A percentile compares a stretch with the other conserved stretches of the same genome.
These are phyloP conservation scores for Musa schizocarpa DNA, from an alignment of 176 grass and related monocot genomes.

Conservation along the genomic window DNA sequence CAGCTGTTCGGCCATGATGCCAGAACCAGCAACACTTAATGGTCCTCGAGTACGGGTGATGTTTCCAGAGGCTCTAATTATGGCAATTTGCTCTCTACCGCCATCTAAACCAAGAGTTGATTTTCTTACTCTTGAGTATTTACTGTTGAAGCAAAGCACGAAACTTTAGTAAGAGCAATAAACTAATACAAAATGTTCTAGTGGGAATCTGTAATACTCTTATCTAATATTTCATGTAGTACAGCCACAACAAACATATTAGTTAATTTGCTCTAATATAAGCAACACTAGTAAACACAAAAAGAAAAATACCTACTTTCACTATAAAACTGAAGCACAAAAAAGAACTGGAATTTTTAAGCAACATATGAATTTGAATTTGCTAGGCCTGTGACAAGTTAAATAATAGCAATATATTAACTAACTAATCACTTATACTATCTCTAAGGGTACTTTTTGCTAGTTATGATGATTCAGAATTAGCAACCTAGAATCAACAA, in stretches of 20 bases:
- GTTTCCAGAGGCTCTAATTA: constrained; percentile 87
- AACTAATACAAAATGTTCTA: background rate
- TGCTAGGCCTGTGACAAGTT: background rate
- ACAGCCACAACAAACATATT: background rate
- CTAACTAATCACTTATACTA: too few relatives aligned
- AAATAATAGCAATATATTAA: background rate
- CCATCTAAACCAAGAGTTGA: constrained; percentile 80
- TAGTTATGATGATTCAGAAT: too few relatives aligned
- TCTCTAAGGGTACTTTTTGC: too few relatives aligned
- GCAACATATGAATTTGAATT: background rate
- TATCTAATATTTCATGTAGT: background rate
- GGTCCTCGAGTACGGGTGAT: constrained; percentile 59
- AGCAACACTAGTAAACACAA: background rate
- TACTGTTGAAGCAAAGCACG: constrained; percentile 43
- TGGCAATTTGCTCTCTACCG: constrained; percentile 61
- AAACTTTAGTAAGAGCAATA: constrained; percentile 20
- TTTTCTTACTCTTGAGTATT: constrained; percentile 85
- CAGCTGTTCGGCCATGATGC: constrained; percentile 81
- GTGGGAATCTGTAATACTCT: background rate
- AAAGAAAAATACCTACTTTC: background rate
- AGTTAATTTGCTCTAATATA: background rate
- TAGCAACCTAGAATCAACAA: too few relatives aligned
- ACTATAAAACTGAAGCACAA: background rate
- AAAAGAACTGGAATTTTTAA: background rate
- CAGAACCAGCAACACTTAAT: constrained; percentile 54